Evolutionary conservation across 768 basidiomycete genomes (phyloP).

Genomic region (Russula ochroleuca): DNA sequence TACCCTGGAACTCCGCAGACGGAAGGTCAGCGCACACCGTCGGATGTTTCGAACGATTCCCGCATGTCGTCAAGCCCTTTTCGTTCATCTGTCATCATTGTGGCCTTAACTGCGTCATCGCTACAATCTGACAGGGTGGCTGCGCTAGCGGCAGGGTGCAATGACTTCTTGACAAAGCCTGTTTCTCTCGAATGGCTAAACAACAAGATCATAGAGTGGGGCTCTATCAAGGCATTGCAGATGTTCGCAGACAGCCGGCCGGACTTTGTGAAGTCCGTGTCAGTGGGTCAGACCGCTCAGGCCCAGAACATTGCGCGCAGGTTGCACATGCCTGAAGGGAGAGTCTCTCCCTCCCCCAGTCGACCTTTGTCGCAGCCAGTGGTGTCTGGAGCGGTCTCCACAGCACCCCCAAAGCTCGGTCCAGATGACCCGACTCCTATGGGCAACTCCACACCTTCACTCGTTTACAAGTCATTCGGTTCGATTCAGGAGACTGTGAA

Average conservation of each 20-base stretch:
- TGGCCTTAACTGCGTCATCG: conserved; percentile 96
- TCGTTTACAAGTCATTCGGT: conserved; percentile 11
- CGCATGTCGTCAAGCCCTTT: conserved; percentile 60
- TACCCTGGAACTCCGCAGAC: conserved; percentile 64
- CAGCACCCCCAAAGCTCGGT: background rate
- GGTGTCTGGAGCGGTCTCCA: conserved; percentile 11
- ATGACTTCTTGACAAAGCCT: conserved; percentile 97
- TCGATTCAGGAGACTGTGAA: conserved; percentile 6
- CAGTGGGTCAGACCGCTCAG: conserved; percentile 45
- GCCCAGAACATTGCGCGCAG: conserved; percentile 46
- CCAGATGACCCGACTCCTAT: conserved; percentile 2
- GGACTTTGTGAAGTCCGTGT: conserved; percentile 47
- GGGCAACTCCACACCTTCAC: conserved; percentile 9
- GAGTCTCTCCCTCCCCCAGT: conserved; percentile 39
- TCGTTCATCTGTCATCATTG: conserved; percentile 94
- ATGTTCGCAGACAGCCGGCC: conserved; percentile 87
- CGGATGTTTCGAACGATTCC: conserved; percentile 48
- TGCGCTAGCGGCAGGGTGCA: conserved; percentile 97
- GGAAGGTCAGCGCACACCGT: conserved; percentile 52
- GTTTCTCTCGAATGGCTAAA: conserved; percentile 94
- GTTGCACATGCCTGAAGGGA: conserved; percentile 47
- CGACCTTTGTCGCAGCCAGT: conserved; percentile 38
- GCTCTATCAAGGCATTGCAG: conserved; percentile 89
- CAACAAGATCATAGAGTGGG: conserved; percentile 99
- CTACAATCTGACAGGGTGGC: conserved; percentile 93